These are phyloP conservation scores for Stylosanthes scabra DNA, from an alignment of 331 rosid genomes.

Conservation along the genomic window DNA sequence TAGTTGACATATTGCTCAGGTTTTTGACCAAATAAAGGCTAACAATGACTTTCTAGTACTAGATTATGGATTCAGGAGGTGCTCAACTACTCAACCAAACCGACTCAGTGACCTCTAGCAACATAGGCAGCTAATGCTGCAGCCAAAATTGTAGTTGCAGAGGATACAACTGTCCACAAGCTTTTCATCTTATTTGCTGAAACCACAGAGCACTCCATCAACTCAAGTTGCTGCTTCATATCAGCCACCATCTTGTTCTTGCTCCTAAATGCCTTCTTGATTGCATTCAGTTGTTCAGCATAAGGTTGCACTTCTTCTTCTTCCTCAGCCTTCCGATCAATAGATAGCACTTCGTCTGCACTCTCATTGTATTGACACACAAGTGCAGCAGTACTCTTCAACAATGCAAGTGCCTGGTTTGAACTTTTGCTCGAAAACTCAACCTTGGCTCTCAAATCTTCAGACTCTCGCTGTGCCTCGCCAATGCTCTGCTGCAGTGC, in stretches of 20 bases:
- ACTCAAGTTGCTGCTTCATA: conserved; percentile 58
- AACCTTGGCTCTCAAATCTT: conserved; percentile 54
- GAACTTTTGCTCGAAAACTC: conserved; percentile 47
- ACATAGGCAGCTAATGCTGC: conserved; percentile 72
- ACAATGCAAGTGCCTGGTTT: conserved; percentile 52
- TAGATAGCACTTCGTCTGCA: conserved; percentile 42
- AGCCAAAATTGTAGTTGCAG: conserved; percentile 71
- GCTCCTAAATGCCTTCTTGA: conserved; percentile 61
- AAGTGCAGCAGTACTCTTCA: conserved; percentile 62
- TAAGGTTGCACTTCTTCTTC: conserved; percentile 46
- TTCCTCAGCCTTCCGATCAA: conserved; percentile 47
- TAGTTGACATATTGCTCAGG: conserved; percentile 23
- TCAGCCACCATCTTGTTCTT: conserved; percentile 65
- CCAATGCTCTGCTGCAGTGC: conserved; percentile 39
- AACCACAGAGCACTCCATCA: conserved; percentile 37
- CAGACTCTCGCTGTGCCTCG: conserved; percentile 35
- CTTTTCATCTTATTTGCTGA: conserved; percentile 63
- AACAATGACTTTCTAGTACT: conserved; percentile 26
- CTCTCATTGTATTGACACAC: conserved; percentile 39
- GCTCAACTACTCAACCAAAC: conserved; percentile 25
- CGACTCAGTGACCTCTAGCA: conserved; percentile 63
- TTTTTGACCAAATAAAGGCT: background rate
- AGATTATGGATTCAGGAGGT: conserved; percentile 21
- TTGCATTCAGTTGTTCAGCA: conserved; percentile 62
- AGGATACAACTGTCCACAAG: conserved; percentile 66